Base-by-base conservation (phyloP, 176 grass and related monocot genomes). In the Cenchrus americanus region DNA sequence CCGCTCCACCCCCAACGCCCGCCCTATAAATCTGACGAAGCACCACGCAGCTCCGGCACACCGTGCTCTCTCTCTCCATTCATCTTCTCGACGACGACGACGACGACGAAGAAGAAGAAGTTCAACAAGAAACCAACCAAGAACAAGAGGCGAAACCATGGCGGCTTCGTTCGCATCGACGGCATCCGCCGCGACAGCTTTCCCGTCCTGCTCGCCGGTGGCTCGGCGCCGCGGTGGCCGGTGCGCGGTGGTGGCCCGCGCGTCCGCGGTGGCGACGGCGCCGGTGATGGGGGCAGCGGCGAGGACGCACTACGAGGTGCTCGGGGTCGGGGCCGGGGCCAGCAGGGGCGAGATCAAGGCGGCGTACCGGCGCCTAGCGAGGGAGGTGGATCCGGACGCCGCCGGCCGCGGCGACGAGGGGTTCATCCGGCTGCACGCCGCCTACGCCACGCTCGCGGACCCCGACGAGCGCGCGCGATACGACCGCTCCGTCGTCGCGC, bases 311-410 rank as follows among this genome's bases (percentile, higher is more conserved):
- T 97, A 97, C 89, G 92, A 97, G 49, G 85, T 97, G 34, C 83
- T 97, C 44, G 92, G 92, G 13, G 66, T 97, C 11, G 67, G 69
- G 2, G 44, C 71, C 0, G 66, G 54, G 0, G 94, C 94, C 0
- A 94, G 69, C 48, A 76, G 52, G 59, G 51, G 74, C 2, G 94
- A 97, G 75, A 94, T 97, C 66, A 94, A 90, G 87, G 85, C 79
- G 3, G 89, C 92, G 10, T 97, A 97, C 80, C 80, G 92, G 37
- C 94, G 85, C 8, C 67, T 97, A 14, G 94, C 87, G 9, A 88
- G 89, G 53, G 85, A 84, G 83, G 81, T 90, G 80, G 91, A 97
- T 71, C 94, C 94, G 4, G 94, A 97, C 82, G 82, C 69, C n/a
- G 81, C 10, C 5, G 71, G 14, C 1, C 40, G 64, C 0, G 66